phyloP scores from a whole-genome alignment of 495 filamentous ascomycete genomes.

The Patellaria atrata region DNA sequence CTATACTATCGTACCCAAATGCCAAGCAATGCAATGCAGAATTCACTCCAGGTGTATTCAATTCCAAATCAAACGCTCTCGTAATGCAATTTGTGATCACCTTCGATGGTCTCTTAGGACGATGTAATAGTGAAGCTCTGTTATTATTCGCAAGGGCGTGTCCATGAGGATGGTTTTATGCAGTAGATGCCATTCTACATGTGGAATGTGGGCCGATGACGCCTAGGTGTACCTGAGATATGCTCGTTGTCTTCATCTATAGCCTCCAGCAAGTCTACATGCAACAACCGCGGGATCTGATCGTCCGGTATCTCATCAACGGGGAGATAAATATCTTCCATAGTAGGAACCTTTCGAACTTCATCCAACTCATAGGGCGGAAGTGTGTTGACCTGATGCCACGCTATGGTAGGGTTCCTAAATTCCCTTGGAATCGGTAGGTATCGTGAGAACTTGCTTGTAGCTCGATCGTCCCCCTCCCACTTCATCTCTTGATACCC shows the following conservation, averaged over 20 bases:
- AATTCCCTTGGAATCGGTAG: slow-evolving; percentile 15
- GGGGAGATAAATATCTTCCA: slow-evolving; percentile 16
- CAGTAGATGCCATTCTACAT: no score
- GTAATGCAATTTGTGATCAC: no score
- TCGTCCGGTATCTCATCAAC: slow-evolving; percentile 19
- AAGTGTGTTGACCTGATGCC: slow-evolving; percentile 12
- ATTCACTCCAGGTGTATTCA: no score
- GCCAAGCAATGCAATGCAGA: no score
- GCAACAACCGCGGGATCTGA: slow-evolving; percentile 9
- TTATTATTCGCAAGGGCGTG: no score
- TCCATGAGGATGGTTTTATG: no score
- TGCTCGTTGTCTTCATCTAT: slow-evolving; percentile 5
- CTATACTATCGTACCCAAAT: no score
- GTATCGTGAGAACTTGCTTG: slow-evolving; percentile 14
- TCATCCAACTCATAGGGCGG: slow-evolving; percentile 10
- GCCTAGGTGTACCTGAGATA: neutral
- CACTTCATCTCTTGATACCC: slow-evolving; percentile 16
- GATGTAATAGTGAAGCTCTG: no score
- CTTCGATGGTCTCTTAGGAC: no score
- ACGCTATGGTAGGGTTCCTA: slow-evolving; percentile 11
- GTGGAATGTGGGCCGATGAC: no score
- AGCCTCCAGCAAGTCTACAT: slow-evolving; percentile 9
- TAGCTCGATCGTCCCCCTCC: slow-evolving; percentile 20
- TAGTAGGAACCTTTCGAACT: slow-evolving; percentile 6
- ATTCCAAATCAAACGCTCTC: no score